A percentile compares a stretch with the other conserved stretches of the same genome.
phyloP scores from a whole-genome alignment of 176 grass and related monocot species.

The Pontederia paniculata region DNA sequence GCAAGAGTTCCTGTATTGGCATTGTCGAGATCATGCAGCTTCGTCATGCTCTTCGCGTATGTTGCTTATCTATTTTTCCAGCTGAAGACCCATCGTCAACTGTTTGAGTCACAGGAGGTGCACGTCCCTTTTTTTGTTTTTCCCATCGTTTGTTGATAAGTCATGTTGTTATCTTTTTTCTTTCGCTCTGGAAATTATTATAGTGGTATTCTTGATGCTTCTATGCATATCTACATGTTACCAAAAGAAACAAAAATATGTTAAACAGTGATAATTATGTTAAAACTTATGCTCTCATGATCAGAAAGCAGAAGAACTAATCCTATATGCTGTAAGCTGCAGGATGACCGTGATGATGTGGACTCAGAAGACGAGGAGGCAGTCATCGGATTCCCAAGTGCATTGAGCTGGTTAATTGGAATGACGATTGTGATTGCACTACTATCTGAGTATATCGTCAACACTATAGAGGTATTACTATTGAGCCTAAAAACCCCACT shows the following conservation, averaged over 20 bases:
- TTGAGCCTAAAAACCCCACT: too few relatives aligned
- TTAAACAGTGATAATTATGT: too few relatives aligned
- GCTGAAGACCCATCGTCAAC: slow-evolving; percentile 81
- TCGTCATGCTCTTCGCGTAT: slow-evolving; percentile 80
- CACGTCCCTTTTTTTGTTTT: too few relatives aligned
- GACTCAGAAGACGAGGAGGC: slow-evolving; percentile 45
- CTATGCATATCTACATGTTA: too few relatives aligned
- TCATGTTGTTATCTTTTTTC: too few relatives aligned
- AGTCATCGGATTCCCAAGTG: slow-evolving; percentile 42
- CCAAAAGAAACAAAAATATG: too few relatives aligned
- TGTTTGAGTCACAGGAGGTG: slow-evolving; percentile 76
- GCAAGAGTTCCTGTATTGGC: slow-evolving; percentile 24
- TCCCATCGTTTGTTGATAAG: too few relatives aligned
- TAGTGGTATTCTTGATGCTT: too few relatives aligned
- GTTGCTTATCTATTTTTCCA: slow-evolving; percentile 87
- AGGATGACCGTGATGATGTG: slow-evolving; percentile 38
- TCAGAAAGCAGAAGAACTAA: too few relatives aligned
- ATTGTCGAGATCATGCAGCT: slow-evolving; percentile 67
- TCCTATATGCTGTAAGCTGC: too few relatives aligned
- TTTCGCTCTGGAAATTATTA: too few relatives aligned
- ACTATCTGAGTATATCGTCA: slow-evolving; percentile 80
- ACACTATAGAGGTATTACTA: slow-evolving; percentile 60
- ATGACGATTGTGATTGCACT: slow-evolving; percentile 66
- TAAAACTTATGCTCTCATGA: too few relatives aligned
- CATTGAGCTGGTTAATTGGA: slow-evolving; percentile 50